Evolutionary conservation across 116 monocot species (phyloP), one percentile per base, ranked within the genome.

Genomic region (Dioscorea cayenensis): DNA sequence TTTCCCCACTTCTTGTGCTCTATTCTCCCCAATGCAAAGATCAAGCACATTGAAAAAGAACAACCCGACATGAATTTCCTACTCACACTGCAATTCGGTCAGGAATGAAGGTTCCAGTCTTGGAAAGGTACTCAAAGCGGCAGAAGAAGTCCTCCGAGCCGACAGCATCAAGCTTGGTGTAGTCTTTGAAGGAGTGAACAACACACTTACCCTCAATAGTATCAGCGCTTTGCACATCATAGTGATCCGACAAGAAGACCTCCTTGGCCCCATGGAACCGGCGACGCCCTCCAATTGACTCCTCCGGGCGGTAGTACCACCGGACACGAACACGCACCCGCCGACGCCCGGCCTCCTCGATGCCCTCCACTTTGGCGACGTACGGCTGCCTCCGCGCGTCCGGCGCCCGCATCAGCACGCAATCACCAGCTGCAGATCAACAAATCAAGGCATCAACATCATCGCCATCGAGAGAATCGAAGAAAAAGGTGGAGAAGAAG

Each of bases 11-110:
- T 43, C 11, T 43, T 43, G 43, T 12, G 1, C 1, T 43, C 43
- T 43, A 10, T 10, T 10, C 43, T 43, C 43, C 43, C 43, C 43
- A 43, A 9, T 43, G 7, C 43, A 43, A 43, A 43, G 43, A 10
- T 43, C 43, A 43, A 43, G 43, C 43, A 43, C 7, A 43, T 43
- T 6, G 5, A 43, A 43, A 43, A 43, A 43, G 43, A 43, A 43
- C 17, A 16, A 14, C 13, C 3, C 1, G 55, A 55, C 5, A 18
- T 18, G n/a, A 5, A n/a, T 55, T 55, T 55, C n/a, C 55, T 5
- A 55, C 55, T 55, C n/a, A 55, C 55, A 55, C 55, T 55, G 55
- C 55, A n/a, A 55, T n/a, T 16, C 55, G 55, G 55, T 55, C 55
- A 16, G 55, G 55, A 5, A 55, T n/a, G n/a, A 55, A 55, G 3